A percentile compares a stretch with the other conserved stretches of the same genome.
Evolutionary conservation across 2,329 filamentous ascomycete species (phyloP).

Genomic region (Lecanicillium sp.): DNA sequence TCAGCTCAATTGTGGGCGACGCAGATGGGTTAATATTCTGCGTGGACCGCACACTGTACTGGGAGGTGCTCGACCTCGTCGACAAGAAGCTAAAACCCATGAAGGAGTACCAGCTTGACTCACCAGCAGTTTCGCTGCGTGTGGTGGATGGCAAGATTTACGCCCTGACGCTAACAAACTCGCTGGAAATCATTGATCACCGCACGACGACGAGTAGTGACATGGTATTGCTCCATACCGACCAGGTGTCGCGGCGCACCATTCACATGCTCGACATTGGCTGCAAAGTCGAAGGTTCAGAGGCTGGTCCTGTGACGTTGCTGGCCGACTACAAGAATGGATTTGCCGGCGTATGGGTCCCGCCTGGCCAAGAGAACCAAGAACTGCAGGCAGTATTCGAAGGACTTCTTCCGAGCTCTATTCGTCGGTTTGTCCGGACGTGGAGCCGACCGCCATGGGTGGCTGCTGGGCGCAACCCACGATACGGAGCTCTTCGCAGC

Average conservation of each 20-base stretch:
- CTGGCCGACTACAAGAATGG: constrained; percentile 42
- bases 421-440: constrained; percentile 50
- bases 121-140: constrained; percentile 44
- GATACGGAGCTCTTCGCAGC: constrained; percentile 38
- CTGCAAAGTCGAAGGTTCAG: constrained; percentile 20
- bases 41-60: constrained; percentile 47
- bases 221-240: constrained; percentile 39
- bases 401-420: constrained; percentile 47
- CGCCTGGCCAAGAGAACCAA: constrained; percentile 33
- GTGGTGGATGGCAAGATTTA: constrained; percentile 43
- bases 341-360: constrained; percentile 46
- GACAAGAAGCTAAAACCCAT: constrained; percentile 46
- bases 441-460: constrained; percentile 49
- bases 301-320: constrained; percentile 37
- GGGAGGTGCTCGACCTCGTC: constrained; percentile 45
- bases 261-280: constrained; percentile 43
- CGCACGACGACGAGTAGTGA: constrained; percentile 29
- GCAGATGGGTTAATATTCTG: constrained; percentile 53
- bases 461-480: constrained; percentile 25
- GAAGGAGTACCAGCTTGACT: constrained; percentile 44
- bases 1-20: constrained; percentile 52
- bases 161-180: constrained; percentile 48
- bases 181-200: constrained; percentile 49
- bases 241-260: constrained; percentile 38
- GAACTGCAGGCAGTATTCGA: constrained; percentile 48